These are phyloP conservation scores for Daldinia decipiens DNA, from an alignment of 495 filamentous ascomycete species.

Conservation along the genomic window DNA sequence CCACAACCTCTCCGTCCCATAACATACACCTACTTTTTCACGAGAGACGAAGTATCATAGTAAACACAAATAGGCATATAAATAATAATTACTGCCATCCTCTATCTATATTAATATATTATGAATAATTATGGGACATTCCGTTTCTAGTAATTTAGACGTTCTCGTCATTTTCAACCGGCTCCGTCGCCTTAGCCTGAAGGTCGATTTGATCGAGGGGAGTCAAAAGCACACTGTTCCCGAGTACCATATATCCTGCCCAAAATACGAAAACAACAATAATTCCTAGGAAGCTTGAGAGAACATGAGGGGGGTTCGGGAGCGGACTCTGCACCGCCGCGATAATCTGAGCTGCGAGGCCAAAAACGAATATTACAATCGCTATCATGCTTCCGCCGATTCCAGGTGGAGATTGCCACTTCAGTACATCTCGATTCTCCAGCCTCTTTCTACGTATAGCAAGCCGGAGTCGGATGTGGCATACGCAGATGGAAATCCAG, in stretches of 20 bases:
- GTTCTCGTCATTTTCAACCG: slow-evolving; percentile 25
- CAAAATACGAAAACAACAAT: slow-evolving; percentile 35
- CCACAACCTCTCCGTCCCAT: neutral
- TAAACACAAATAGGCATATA: neutral
- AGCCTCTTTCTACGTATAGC: slow-evolving; percentile 46
- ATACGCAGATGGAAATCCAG: slow-evolving; percentile 71
- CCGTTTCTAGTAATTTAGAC: neutral
- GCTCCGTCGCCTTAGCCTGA: slow-evolving; percentile 12
- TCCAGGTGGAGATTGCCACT: slow-evolving; percentile 40
- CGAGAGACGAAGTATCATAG: neutral
- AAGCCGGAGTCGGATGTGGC: slow-evolving; percentile 73
- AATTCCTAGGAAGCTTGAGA: slow-evolving; percentile 40
- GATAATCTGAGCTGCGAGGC: slow-evolving; percentile 40
- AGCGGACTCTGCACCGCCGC: slow-evolving; percentile 36
- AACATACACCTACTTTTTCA: neutral
- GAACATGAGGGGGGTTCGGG: slow-evolving; percentile 22
- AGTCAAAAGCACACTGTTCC: slow-evolving; percentile 21
- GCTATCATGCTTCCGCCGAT: slow-evolving; percentile 34
- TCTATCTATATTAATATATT: neutral
- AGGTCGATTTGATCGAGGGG: slow-evolving; percentile 41
- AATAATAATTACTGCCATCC: neutral
- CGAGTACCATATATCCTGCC: slow-evolving; percentile 38
- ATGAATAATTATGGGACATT: neutral
- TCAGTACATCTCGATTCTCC: slow-evolving; percentile 21
- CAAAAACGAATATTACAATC: slow-evolving; percentile 37